A percentile compares a stretch with the other conserved stretches of the same genome.
These are phyloP conservation scores for Cryoendolithus antarcticus DNA, from an alignment of 2,329 filamentous ascomycete species.

Conservation along the genomic window DNA sequence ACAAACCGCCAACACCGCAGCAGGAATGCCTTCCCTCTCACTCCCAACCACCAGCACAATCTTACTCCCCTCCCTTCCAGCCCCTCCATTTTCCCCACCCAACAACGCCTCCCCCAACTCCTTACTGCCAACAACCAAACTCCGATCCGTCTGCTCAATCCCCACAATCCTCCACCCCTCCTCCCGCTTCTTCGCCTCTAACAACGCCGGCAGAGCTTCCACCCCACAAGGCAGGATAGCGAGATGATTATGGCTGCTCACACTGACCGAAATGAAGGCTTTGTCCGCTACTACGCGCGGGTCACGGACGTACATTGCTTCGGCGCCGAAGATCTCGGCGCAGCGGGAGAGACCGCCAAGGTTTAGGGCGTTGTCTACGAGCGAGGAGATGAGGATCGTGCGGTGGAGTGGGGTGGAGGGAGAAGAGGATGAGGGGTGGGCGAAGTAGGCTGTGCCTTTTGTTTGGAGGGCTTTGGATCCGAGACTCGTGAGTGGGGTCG, in stretches of 20 bases:
- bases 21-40: slow-evolving; percentile 40
- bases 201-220: slow-evolving; percentile 20
- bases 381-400: slow-evolving; percentile 37
- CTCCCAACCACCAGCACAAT: slow-evolving; percentile 35
- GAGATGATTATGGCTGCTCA: slow-evolving; percentile 38
- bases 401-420: slow-evolving; percentile 8
- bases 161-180: slow-evolving; percentile 40
- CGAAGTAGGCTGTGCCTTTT: slow-evolving; percentile 35
- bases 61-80: slow-evolving; percentile 14
- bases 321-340: slow-evolving; percentile 39
- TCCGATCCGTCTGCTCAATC: slow-evolving; percentile 42
- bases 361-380: slow-evolving; percentile 39
- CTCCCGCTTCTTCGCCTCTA: slow-evolving; percentile 27
- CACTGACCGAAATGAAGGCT: slow-evolving; percentile 38
- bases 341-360: slow-evolving; percentile 39
- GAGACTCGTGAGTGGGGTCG: background rate
- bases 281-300: slow-evolving; percentile 31
- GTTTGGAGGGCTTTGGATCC: slow-evolving; percentile 34
- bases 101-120: slow-evolving; percentile 22
- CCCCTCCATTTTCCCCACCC: slow-evolving; percentile 16
- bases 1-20: slow-evolving; percentile 34
- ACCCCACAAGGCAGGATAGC: slow-evolving; percentile 27
- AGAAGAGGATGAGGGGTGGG: too few species aligned
- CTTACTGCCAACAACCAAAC: slow-evolving; percentile 5
- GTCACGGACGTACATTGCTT: slow-evolving; percentile 31